Conservation (phyloP, 1,284 basidiomycete genomes). For the Porphyrellus sp. region DNA sequence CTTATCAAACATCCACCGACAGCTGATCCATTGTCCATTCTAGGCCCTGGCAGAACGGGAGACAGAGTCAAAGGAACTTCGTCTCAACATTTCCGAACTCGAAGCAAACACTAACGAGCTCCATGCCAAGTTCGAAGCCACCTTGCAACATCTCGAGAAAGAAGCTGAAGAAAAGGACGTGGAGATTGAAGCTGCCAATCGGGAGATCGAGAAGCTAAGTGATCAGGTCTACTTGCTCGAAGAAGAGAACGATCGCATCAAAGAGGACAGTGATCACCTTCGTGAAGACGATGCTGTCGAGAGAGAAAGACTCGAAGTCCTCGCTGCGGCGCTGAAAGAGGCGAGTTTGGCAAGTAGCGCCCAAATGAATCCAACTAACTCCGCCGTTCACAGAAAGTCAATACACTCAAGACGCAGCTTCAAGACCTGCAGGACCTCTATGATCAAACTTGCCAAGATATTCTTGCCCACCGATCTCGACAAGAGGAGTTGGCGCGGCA, state of each 20-base stretch:
- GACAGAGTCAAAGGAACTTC: slow-evolving; percentile 68
- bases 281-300: slow-evolving; percentile 68
- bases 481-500: slow-evolving; percentile 76
- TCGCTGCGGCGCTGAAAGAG: slow-evolving; percentile 76
- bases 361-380: slow-evolving; percentile 1
- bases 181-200: slow-evolving; percentile 63
- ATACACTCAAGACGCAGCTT: slow-evolving; percentile 56
- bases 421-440: slow-evolving; percentile 60
- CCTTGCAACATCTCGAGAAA: slow-evolving; percentile 67
- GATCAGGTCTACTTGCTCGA: slow-evolving; percentile 60
- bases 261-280: slow-evolving; percentile 49
- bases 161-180: slow-evolving; percentile 70
- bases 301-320: slow-evolving; percentile 67
- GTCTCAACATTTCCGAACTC: slow-evolving; percentile 67
- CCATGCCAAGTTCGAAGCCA: slow-evolving; percentile 69
- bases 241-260: slow-evolving; percentile 52
- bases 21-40: slow-evolving; percentile 7
- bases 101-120: slow-evolving; percentile 68
- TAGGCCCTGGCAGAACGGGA: slow-evolving; percentile 75
- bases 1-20: not conserved
- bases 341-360: slow-evolving; percentile 38
- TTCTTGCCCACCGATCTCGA: slow-evolving; percentile 56
- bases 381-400: slow-evolving; percentile 55
- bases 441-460: slow-evolving; percentile 57
- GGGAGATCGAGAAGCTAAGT: slow-evolving; percentile 72